Conservation (phyloP, 306 rosid species). For the Lathyrus oleraceus region DNA sequence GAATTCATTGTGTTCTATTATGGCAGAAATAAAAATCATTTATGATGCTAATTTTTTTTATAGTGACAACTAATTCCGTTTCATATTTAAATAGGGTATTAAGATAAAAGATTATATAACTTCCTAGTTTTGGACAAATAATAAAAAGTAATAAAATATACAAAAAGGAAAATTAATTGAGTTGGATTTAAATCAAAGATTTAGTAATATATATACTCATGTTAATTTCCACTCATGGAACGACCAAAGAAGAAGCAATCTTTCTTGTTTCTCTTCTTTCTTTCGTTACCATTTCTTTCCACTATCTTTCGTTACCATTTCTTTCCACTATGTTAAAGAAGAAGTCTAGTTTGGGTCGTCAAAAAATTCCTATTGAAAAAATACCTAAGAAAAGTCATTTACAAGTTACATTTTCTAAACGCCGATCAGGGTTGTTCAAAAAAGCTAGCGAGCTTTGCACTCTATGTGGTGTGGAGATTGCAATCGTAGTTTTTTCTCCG, state of each 20-base stretch:
- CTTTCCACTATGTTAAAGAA: slow-evolving; percentile 43
- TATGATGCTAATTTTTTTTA: not conserved
- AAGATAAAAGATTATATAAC: slow-evolving; percentile 42
- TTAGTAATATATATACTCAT: slow-evolving; percentile 37
- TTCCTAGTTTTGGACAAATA: slow-evolving; percentile 35
- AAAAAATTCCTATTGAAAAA: slow-evolving; percentile 59
- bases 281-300: not conserved
- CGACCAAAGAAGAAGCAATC: slow-evolving; percentile 7
- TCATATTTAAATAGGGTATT: slow-evolving; percentile 28
- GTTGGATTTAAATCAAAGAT: slow-evolving; percentile 33
- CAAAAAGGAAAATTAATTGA: slow-evolving; percentile 38
- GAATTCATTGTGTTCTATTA: slow-evolving; percentile 12
- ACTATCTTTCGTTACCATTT: not conserved
- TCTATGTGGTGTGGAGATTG: slow-evolving; percentile 64
- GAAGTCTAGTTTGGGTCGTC: slow-evolving; percentile 53
- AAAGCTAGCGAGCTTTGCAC: slow-evolving; percentile 77
- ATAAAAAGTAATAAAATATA: slow-evolving; percentile 44
- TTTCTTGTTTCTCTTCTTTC: not conserved
- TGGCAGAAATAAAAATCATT: slow-evolving; percentile 22
- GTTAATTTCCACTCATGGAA: slow-evolving; percentile 29
- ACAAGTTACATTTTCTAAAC: slow-evolving; percentile 72
- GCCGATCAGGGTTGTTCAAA: slow-evolving; percentile 69
- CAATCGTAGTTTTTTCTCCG: slow-evolving; percentile 63
- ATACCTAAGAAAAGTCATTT: slow-evolving; percentile 58
- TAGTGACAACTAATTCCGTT: slow-evolving; percentile 26